Base-by-base conservation (phyloP, 2,329 filamentous ascomycete genomes). In the Fusarium sp. region DNA sequence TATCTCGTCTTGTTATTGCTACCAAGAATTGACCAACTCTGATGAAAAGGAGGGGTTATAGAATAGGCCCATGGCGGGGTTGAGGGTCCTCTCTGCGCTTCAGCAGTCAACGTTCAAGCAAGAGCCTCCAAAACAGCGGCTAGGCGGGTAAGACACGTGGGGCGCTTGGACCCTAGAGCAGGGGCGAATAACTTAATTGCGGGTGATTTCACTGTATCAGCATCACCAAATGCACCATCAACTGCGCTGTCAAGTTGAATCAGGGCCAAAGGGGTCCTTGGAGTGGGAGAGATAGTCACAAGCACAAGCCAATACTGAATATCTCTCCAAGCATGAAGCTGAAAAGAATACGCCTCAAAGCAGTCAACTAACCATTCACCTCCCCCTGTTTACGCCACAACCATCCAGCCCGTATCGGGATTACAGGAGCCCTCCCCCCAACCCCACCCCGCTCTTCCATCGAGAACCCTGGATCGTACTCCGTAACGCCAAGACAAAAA, bases 401-500 rank as follows among this genome's bases (percentile, higher is more conserved):
- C 27, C 45, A 53, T 46, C 43, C 39, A 64, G 30, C 35, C 46
- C 62, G 49, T 63, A 67, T 58, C 62, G 48, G 53, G 62, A 37
- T 17, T 37, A n/a, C 35, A n/a, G 35, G 35, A 37, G 40, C 51
- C 62, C 17, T 62, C 45, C 57, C 39, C 10, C 10, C 27, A 30
- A 10, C 27, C 27, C 27, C 27, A 11, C 27, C 27, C 27, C 27
- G 27, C 27, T 30, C 11, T 30, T 30, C 27, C 59, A 49, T 47
- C 46, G 55, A 68, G 63, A 68, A 65, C 68, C 71, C 67, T 70
- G 59, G 53, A 48, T 55, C 55, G 32, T 15, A 37, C 33, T n/a
- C 32, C 17, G 37, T 58, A 52, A 58, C 61, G 62, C 61, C 62
- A 70, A 62, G 66, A 64, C 62, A 56, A 70, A 55, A 70, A 54